Percentiles rank a stretch among this genome's conserved stretches.
Conservation (phyloP, 495 filamentous ascomycete genomes). For the Penicillium maclennaniae region DNA sequence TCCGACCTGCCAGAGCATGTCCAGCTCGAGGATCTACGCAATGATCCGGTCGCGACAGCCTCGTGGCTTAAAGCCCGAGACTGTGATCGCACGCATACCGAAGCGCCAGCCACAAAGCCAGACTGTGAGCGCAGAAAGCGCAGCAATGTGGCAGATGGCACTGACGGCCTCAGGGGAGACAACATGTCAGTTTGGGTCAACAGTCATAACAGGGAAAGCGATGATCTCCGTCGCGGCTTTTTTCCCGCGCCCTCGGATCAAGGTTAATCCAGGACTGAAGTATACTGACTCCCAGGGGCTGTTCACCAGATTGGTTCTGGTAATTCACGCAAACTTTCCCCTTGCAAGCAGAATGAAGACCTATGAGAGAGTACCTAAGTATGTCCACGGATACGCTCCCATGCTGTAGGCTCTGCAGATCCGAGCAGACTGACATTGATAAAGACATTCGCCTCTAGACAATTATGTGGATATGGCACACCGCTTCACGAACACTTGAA, state of each 20-base stretch:
- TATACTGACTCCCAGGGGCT: background rate
- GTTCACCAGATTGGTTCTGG: background rate
- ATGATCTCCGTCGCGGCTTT: conserved; percentile 24
- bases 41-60: conserved; percentile 12
- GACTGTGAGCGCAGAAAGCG: conserved; percentile 61
- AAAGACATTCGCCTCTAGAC: too few relatives aligned
- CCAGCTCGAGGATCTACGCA: conserved; percentile 25
- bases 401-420: too few relatives aligned
- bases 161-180: conserved; percentile 37
- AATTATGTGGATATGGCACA: too few relatives aligned
- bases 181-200: conserved; percentile 34
- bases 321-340: background rate
- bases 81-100: conserved; percentile 21
- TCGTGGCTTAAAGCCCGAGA: conserved; percentile 6
- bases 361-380: too few relatives aligned
- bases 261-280: conserved; percentile 14
- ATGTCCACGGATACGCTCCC: too few relatives aligned
- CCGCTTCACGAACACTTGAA: too few relatives aligned
- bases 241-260: conserved; percentile 23
- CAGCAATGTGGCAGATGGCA: conserved; percentile 57
- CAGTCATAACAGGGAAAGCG: conserved; percentile 8
- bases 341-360: too few relatives aligned
- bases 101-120: conserved; percentile 48
- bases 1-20: conserved; percentile 13
- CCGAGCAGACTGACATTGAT: too few relatives aligned